Evolutionary conservation across 2,329 filamentous ascomycete species (phyloP), one percentile per base, ranked within the genome.

Genomic region (Paracoccidioides lutzii): DNA sequence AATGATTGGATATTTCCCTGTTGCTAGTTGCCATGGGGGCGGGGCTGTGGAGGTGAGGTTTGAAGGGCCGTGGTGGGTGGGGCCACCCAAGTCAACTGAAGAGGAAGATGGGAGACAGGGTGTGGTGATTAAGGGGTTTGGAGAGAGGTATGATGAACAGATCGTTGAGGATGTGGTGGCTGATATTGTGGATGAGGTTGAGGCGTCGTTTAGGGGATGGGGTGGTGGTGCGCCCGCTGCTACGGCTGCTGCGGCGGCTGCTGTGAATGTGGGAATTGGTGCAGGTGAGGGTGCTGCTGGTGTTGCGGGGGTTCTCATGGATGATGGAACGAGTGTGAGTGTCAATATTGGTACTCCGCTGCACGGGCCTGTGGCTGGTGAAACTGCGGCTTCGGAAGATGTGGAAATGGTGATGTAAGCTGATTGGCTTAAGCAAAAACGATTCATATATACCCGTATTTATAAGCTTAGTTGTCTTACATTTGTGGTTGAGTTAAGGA

Each of bases 31-130:
- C 28, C 97, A 96, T 73, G 84, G 87, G 46, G 91, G 90, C 53
- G 93, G 91, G 30, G 87, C 90, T 1, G 90, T 87, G 14, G 88
- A 97, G 69, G 85, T 91, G 64, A 96, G 96, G 70, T 96, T 98
- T 67, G 91, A 93, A 0, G 90, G 89, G 0, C 79, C 93, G 37
- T 97, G 95, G 75, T 96, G 90, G 90, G 87, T 78, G 66, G 88
- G 90, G 14, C 90, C 90, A 0, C 78, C 82, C 3, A 5, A 58
- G 61, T 62, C 4, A 75, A 78, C 51, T 67, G 72, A n/a, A 68
- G 69, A 46, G 37, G 50, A 52, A 30, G 41, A 35, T 2, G 37
- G n/a, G 12, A 32, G 12, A 7, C 28, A 40, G 0, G 30, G 41
- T 22, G 10, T 14, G 32, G 30, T 4, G 33, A 59, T 62, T 32